These are phyloP conservation scores for Albifimbria verrucaria DNA, from an alignment of 2,329 filamentous ascomycete genomes.

Conservation along the genomic window DNA sequence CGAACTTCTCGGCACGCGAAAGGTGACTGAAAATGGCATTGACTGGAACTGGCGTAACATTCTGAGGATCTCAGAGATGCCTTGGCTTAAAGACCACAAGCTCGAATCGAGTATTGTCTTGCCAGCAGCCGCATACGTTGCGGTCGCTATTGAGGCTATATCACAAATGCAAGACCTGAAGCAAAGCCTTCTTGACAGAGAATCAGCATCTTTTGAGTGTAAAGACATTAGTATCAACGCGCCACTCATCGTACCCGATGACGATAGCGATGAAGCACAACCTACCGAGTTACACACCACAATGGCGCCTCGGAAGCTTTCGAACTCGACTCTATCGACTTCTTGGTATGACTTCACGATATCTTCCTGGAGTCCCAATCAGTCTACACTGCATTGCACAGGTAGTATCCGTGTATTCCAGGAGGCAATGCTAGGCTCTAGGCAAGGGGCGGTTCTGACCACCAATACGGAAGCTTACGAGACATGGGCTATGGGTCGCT, in stretches of 20 bases:
- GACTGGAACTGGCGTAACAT: slow-evolving; percentile 19
- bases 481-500: neutral
- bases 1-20: slow-evolving; percentile 15
- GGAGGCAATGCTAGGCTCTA: neutral
- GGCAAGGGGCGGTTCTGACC: neutral
- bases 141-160: neutral
- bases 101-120: slow-evolving; percentile 40
- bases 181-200: neutral
- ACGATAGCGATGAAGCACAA: neutral
- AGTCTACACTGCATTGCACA: neutral
- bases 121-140: slow-evolving; percentile 32
- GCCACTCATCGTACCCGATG: slow-evolving; percentile 5
- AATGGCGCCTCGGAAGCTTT: slow-evolving; percentile 3
- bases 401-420: slow-evolving; percentile 1
- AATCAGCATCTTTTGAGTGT: neutral
- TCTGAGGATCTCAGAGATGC: slow-evolving; percentile 14
- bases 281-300: slow-evolving; percentile 3
- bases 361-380: slow-evolving; percentile 1
- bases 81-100: slow-evolving; percentile 44
- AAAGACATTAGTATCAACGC: slow-evolving; percentile 6
- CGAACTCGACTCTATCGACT: neutral
- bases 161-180: neutral
- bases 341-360: slow-evolving; percentile 6
- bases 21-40: slow-evolving; percentile 11
- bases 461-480: neutral